Base-by-base conservation (phyloP, 345 rosid species). In the Eucalyptus cladocalyx region DNA sequence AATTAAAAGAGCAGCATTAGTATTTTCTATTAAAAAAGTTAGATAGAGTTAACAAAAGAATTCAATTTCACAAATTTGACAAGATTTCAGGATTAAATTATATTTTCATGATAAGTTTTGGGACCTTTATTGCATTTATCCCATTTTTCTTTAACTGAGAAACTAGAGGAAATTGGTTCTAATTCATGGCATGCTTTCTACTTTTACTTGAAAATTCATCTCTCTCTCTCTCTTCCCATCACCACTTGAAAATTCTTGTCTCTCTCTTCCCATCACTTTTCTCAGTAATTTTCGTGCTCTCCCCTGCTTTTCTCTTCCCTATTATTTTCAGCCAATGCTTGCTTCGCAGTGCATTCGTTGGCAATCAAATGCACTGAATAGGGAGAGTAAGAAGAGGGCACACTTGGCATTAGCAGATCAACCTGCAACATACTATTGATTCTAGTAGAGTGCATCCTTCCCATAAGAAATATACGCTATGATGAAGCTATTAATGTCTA, bases 401-500 rank as follows among this genome's bases (percentile, higher is more conserved):
- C 40, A 16, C 42, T 4, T 19, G 80, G 23, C 42, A 67, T 32
- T 67, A 32, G 80, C 80, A 67, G 80, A 67, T 32, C 19, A 67
- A 67, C 80, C 37, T 67, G 80, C 80, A 32, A 32, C 42, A 32
- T 32, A 32, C 42, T 0, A n/a, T 67, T 32, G 80, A 67, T 32
- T 50, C 88, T 32, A 7, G 47, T 54, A 8, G 43, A 5, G 56
- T 34, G 23, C 47, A 42, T 19, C 60, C 87, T 83, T 45, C 87
- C 37, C 54, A 15, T 50, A 3, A 50, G 1, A 26, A n/a, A 24
- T 53, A 56, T 86, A 86, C 1, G 28, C 26, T 47, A 48, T 24
- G 76, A 16, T 90, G 80, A 45, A 30, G 89, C 40, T 92, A 23
- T 62, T 90, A 69, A 89, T 89, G 32, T 87, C n/a, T 94, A 97